Percentiles rank a stretch among this genome's conserved stretches.
These are phyloP conservation scores for Saccharomyces kudriavzevii DNA, from an alignment of 805 yeast species.

Conservation along the genomic window DNA sequence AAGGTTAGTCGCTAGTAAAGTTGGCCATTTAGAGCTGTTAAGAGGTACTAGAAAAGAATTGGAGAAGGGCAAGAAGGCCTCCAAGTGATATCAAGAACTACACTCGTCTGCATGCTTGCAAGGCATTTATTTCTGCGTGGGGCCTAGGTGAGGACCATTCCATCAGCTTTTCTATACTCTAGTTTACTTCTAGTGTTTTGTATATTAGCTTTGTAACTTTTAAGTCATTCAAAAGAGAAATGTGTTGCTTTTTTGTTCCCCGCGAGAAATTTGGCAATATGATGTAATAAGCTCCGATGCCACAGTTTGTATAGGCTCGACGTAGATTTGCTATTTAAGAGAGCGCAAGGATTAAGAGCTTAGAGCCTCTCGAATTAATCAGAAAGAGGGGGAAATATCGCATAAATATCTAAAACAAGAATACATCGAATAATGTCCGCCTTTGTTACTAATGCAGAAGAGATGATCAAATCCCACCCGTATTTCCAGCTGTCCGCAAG, in stretches of 20 bases:
- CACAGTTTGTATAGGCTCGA: background rate
- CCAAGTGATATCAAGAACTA: constrained; percentile 14
- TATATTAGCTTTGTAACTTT: background rate
- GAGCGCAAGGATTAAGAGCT: background rate
- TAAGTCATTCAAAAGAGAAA: background rate
- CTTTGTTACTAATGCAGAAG: constrained; percentile 36
- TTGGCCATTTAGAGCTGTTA: constrained; percentile 86
- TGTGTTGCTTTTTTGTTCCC: background rate
- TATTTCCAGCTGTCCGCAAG: constrained; percentile 57
- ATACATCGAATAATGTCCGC: constrained; percentile 8
- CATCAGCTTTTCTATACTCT: background rate
- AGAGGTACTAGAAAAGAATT: constrained; percentile 84
- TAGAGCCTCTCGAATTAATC: background rate
- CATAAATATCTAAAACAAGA: background rate
- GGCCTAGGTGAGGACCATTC: background rate
- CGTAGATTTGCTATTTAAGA: background rate
- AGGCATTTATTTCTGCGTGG: background rate
- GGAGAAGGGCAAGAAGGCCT: constrained; percentile 46
- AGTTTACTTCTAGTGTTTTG: background rate
- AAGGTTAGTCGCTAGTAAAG: constrained; percentile 76
- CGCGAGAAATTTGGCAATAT: background rate
- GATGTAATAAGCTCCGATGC: background rate
- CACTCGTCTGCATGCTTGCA: constrained; percentile 5
- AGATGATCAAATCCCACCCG: constrained; percentile 38
- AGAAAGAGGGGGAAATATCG: background rate